Evolutionary conservation across 306 rosid species (phyloP).

Genomic region (Malus sylvestris): DNA sequence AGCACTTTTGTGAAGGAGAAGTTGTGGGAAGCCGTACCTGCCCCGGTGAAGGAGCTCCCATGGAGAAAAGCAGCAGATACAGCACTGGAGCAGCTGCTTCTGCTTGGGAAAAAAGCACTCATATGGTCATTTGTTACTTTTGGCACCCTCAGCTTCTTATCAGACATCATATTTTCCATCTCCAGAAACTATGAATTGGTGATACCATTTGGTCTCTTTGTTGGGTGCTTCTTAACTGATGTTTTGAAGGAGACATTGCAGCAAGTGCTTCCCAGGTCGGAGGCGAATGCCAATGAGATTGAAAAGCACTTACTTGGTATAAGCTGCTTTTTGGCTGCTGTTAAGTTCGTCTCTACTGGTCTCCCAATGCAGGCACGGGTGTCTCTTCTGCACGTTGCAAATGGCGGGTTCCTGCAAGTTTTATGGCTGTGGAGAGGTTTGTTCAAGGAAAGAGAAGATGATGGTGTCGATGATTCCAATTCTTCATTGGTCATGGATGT

Average conservation of each 20-base stretch:
- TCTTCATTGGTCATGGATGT: constrained; percentile 3
- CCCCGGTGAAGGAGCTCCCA: constrained; percentile 29
- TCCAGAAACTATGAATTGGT: constrained; percentile 31
- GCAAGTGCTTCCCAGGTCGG: constrained; percentile 21
- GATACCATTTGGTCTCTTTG: constrained; percentile 41
- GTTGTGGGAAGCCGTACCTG: constrained; percentile 30
- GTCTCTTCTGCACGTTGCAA: constrained; percentile 30
- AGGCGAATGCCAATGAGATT: constrained; percentile 13
- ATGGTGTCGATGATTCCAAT: background rate
- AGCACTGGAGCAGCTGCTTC: constrained; percentile 18
- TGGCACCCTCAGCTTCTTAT: constrained; percentile 12
- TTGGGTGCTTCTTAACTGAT: constrained; percentile 31
- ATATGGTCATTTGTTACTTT: constrained; percentile 27
- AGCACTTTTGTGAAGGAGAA: constrained; percentile 20
- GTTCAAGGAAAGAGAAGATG: background rate
- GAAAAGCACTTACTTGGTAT: constrained; percentile 23
- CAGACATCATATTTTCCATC: constrained; percentile 30
- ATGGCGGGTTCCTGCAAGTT: constrained; percentile 43
- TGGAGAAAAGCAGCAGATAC: constrained; percentile 34
- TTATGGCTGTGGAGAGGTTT: constrained; percentile 40
- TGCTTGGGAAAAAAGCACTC: constrained; percentile 20
- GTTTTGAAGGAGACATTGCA: constrained; percentile 28
- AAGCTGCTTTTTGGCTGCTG: constrained; percentile 23
- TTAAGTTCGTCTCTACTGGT: constrained; percentile 22
- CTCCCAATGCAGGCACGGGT: constrained; percentile 11